Evolutionary conservation across 2,329 filamentous ascomycete genomes (phyloP).

Genomic region (Emergomyces orientalis): DNA sequence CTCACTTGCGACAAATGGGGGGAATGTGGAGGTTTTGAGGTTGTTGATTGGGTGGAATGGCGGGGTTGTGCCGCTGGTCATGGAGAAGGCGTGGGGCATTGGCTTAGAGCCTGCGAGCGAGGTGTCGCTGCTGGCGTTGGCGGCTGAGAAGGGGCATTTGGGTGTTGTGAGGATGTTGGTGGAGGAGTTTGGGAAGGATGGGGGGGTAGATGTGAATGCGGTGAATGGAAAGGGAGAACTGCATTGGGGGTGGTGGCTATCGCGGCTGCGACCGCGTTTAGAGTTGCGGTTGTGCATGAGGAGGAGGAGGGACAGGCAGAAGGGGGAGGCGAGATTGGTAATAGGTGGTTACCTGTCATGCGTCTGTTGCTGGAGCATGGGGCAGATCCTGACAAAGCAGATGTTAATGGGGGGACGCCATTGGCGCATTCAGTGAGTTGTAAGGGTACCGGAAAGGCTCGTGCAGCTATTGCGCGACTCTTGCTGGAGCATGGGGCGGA

Average conservation of each 20-base stretch:
- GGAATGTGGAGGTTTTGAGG: not conserved
- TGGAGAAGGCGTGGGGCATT: not conserved
- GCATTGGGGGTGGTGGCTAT: not conserved
- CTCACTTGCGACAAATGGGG: not conserved
- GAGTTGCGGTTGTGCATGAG: not conserved
- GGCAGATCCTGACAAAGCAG: not conserved
- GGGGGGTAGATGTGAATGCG: not conserved
- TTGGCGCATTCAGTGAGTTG: not conserved
- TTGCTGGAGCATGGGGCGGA: slow-evolving; percentile 1
- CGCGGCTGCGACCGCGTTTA: not conserved
- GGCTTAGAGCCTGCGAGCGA: not conserved
- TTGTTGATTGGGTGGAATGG: not conserved
- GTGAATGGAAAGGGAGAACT: not conserved
- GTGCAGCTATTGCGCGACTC: not conserved
- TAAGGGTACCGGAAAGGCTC: no score
- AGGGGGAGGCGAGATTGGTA: not conserved
- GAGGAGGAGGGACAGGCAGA: not conserved
- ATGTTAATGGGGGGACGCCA: not conserved
- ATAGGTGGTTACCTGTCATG: not conserved
- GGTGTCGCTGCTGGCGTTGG: not conserved
- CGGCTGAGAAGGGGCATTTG: not conserved
- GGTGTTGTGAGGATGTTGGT: not conserved
- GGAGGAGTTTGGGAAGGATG: not conserved
- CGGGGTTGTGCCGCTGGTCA: not conserved
- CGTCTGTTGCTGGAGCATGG: not conserved